Evolutionary conservation across 139 green algal genomes (phyloP), one percentile per base, ranked within the genome.

Genomic region (Chara braunii): DNA sequence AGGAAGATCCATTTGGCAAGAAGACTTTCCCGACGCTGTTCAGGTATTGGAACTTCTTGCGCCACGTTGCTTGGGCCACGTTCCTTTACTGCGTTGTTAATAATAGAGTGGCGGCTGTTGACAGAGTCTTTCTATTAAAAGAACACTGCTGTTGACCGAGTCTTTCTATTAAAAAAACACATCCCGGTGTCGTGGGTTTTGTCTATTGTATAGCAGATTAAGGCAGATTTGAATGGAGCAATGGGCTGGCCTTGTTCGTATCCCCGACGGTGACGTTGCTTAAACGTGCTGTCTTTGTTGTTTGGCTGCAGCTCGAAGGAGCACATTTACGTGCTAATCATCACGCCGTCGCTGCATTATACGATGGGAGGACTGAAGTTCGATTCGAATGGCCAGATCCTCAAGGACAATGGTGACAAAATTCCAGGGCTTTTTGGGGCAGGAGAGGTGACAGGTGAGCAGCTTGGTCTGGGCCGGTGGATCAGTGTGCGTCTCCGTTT

Each of bases 381-480:
- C 54, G 59, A 78, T 53, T 53, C 42, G 14, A 40, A 68, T 31
- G 51, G 62, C 29, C 50, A 79, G 60, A 77, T 81, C 9, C 2
- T 78, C 12, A 57, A 37, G 5, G 28, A 56, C 2, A 34, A 40
- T 12, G 73, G 73, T n/a, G 60, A 14, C 2, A 43, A 62, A 22
- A 83, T 94, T 37, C 53, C 33, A 0, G 85, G 86, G 0, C 44
- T 91, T 37, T 91, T 75, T 55, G 85, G 80, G 1, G 87, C 83
- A 2, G 87, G 87, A 2, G 87, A 94, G 71, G 87, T 87, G 11
- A 69, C 52, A 69, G 60, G 59, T 68, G 48, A 64, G 8, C 8
- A 14, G 29, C 5, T 55, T 48, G n/a, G n/a, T n/a, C n/a, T n/a
- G n/a, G n/a, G n/a, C n/a, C n/a, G n/a, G n/a, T n/a, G n/a, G n/a